phyloP scores from a whole-genome alignment of 2,329 filamentous ascomycete genomes.

The Cryphonectria japonica region DNA sequence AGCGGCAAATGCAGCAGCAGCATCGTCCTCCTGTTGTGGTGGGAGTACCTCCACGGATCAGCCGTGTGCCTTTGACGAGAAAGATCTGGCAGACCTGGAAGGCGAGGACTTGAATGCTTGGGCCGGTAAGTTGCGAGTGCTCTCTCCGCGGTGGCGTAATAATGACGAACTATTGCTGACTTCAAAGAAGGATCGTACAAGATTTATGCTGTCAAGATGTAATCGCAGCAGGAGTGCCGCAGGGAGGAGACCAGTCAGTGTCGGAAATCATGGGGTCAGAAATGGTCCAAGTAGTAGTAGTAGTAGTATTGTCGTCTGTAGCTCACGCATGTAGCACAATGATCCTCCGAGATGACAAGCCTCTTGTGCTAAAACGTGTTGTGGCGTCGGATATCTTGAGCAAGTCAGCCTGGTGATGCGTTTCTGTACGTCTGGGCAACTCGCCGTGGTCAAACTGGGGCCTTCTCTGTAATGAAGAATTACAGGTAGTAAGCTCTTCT shows the following conservation, averaged over 20 bases:
- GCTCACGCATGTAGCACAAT: background rate
- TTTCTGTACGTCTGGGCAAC: no score
- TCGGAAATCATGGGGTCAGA: background rate
- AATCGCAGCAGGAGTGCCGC: background rate
- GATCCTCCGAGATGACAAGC: background rate
- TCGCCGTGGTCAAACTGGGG: no score
- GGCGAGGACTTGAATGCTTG: conserved; percentile 53
- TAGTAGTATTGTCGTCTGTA: no score
- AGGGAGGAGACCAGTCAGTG: background rate
- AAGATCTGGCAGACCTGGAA: conserved; percentile 31
- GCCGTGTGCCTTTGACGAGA: conserved; percentile 29
- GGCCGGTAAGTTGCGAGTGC: conserved; percentile 46
- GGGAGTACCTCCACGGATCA: conserved; percentile 28
- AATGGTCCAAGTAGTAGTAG: no score
- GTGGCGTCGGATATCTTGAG: no score
- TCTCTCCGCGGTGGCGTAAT: background rate
- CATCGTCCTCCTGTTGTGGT: conserved; percentile 19
- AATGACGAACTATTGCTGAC: conserved; percentile 11
- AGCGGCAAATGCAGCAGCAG: conserved; percentile 18
- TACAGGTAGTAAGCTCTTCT: no score
- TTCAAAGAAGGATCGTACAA: conserved; percentile 48
- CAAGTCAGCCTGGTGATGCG: no score
- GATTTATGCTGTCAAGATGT: conserved; percentile 53
- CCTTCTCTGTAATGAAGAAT: background rate
- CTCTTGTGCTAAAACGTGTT: background rate